Evolutionary conservation across 1,139 yeast species (phyloP).

Genomic region (Geotrichum fermentans): DNA sequence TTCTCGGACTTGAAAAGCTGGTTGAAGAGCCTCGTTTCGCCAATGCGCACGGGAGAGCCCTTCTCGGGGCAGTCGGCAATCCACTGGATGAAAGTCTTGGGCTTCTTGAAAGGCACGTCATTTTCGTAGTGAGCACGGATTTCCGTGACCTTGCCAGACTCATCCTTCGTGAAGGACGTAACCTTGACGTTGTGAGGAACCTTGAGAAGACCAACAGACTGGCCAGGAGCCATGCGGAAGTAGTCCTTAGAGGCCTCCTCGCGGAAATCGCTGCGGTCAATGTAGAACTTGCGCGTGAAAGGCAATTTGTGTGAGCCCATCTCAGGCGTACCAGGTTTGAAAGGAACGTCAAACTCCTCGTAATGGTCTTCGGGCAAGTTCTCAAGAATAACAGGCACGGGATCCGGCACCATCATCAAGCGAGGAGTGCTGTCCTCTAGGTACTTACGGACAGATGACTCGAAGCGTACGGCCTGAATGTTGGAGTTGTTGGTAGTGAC

Average conservation of each 20-base stretch:
- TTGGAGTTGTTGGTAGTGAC: conserved; percentile 91
- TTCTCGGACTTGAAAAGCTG: conserved; percentile 88
- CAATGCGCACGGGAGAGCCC: conserved; percentile 56
- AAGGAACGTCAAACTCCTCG: conserved; percentile 73
- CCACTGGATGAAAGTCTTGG: conserved; percentile 97
- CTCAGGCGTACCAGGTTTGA: conserved; percentile 74
- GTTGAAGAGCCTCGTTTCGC: conserved; percentile 82
- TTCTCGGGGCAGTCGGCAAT: conserved; percentile 64
- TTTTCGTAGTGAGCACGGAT: conserved; percentile 79
- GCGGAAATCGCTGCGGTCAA: conserved; percentile 82
- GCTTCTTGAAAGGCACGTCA: conserved; percentile 59
- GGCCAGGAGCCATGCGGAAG: conserved; percentile 89
- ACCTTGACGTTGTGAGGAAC: conserved; percentile 82
- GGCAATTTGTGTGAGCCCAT: conserved; percentile 74
- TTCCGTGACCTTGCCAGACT: conserved; percentile 57
- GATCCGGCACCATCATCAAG: conserved; percentile 87
- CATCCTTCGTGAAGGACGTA: conserved; percentile 59
- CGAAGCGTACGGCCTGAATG: conserved; percentile 86
- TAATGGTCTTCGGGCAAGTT: conserved; percentile 72
- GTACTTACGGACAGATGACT: conserved; percentile 78
- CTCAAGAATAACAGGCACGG: conserved; percentile 76
- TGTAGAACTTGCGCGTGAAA: conserved; percentile 70
- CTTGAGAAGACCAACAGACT: conserved; percentile 92
- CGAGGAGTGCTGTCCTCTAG: conserved; percentile 92
- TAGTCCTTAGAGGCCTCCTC: conserved; percentile 59